Evolutionary conservation across 768 basidiomycete species (phyloP).

Genomic region (Brasilioporus rufonigricans): DNA sequence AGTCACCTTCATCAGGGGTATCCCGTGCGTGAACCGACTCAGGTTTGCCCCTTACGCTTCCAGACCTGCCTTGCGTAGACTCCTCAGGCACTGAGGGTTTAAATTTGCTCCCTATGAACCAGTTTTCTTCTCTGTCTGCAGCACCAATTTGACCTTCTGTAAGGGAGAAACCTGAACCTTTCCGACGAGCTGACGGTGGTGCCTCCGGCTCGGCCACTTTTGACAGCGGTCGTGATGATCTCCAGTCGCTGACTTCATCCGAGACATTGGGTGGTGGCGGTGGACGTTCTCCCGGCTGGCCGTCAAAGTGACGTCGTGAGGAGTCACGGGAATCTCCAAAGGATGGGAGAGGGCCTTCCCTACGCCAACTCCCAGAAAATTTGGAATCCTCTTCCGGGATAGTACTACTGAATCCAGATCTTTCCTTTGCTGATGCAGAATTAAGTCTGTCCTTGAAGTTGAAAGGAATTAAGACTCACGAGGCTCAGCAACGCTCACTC

Average conservation of each 20-base stretch:
- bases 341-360: conserved; percentile 83
- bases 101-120: conserved; percentile 76
- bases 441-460: conserved; percentile 10
- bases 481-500: conserved; percentile 94
- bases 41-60: conserved; percentile 46
- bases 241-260: conserved; percentile 69
- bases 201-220: conserved; percentile 45
- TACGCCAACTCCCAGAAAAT: conserved; percentile 82
- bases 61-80: conserved; percentile 41
- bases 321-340: conserved; percentile 57
- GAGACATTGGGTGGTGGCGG: conserved; percentile 50
- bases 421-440: conserved; percentile 66
- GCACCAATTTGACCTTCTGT: conserved; percentile 42
- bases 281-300: conserved; percentile 41
- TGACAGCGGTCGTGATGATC: conserved; percentile 48
- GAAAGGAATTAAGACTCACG: conserved; percentile 54
- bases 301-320: conserved; percentile 68
- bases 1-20: conserved; percentile 61
- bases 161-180: conserved; percentile 54
- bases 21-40: conserved; percentile 58
- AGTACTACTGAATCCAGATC: conserved; percentile 51
- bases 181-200: conserved; percentile 50
- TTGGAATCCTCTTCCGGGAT: conserved; percentile 69
- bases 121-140: conserved; percentile 79
- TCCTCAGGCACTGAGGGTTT: conserved; percentile 48